Evolutionary conservation across 1,284 basidiomycete species (phyloP), one percentile per base, ranked within the genome.

Genomic region (Inonotus obliquus): DNA sequence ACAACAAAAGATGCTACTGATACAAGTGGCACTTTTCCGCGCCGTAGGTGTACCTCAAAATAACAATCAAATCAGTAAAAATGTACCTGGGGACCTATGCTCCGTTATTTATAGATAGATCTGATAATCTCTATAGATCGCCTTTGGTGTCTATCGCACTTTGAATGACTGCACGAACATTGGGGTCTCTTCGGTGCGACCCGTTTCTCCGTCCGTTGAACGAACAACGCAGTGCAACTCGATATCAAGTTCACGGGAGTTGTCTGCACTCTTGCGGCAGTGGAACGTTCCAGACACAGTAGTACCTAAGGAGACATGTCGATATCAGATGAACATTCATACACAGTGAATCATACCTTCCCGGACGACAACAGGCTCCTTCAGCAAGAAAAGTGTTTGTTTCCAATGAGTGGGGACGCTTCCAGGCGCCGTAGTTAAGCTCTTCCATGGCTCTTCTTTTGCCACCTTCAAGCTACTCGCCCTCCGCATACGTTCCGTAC

Each of bases 381-480:
- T 82, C 65, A 99, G 78, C 65, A 98, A 76, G 74, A 99, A 97
- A 11, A 95, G 70, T 0, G 96, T 96, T 72, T 99, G 96, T 73
- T 96, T 96, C 96, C 96, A 99, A 73, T 99, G 96, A n/a, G 96
- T 99, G 23, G 91, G 86, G 54, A 86, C 84, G 65, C 91, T 92
- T 68, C 76, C 75, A 4, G 96, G 94, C 0, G 94, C 93, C 0
- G 96, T 99, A 65, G 94, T 96, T 74, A 98, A 98, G 72, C 90
- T 92, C 7, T 86, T 85, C 35, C 86, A 76, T 10, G 39, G 57
- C 37, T 61, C 54, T 53, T 62, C 65, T 32, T 48, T 37, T 58
- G 63, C 60, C 35, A 41, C 38, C 65, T 71, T 74, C 7, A 67
- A 64, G 27, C 71, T 85, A 75, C 52, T 87, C 76, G 65, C 82